These are phyloP conservation scores for Lachnellula suecica DNA, from an alignment of 2,329 filamentous ascomycete genomes.

Conservation along the genomic window DNA sequence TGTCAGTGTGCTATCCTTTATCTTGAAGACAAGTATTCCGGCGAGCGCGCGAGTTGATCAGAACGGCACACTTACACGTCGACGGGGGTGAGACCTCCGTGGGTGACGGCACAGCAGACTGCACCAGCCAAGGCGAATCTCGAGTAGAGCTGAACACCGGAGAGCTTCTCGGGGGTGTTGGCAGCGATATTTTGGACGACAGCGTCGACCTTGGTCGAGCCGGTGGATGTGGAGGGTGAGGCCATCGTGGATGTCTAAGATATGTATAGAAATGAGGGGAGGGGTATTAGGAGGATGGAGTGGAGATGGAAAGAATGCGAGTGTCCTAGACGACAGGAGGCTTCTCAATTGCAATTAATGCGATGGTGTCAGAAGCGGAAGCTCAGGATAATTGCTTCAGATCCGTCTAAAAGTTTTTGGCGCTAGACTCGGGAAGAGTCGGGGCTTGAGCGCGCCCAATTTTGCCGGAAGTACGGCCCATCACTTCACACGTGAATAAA, in stretches of 20 bases:
- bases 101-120: slow-evolving; percentile 96
- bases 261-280: slow-evolving; percentile 11
- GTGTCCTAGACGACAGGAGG: not conserved
- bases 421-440: slow-evolving; percentile 2
- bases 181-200: slow-evolving; percentile 31
- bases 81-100: slow-evolving; percentile 94
- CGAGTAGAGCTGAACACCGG: slow-evolving; percentile 77
- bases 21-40: slow-evolving; percentile 6
- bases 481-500: slow-evolving; percentile 1
- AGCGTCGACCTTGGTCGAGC: slow-evolving; percentile 33
- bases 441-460: not conserved
- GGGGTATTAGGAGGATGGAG: slow-evolving; percentile 20
- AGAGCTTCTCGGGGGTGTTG: slow-evolving; percentile 46
- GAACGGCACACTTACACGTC: slow-evolving; percentile 80
- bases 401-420: slow-evolving; percentile 5
- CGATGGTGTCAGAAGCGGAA: too few species aligned
- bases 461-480: not conserved
- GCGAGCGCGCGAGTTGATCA: not conserved
- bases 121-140: slow-evolving; percentile 97
- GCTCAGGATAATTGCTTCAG: slow-evolving; percentile 1
- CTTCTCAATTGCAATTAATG: slow-evolving; percentile 9
- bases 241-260: slow-evolving; percentile 23
- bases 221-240: slow-evolving; percentile 26
- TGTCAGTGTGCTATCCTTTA: slow-evolving; percentile 23
- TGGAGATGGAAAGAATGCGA: slow-evolving; percentile 24